Base-by-base conservation (phyloP, 805 yeast genomes). In the Lipomyces anomalus region DNA sequence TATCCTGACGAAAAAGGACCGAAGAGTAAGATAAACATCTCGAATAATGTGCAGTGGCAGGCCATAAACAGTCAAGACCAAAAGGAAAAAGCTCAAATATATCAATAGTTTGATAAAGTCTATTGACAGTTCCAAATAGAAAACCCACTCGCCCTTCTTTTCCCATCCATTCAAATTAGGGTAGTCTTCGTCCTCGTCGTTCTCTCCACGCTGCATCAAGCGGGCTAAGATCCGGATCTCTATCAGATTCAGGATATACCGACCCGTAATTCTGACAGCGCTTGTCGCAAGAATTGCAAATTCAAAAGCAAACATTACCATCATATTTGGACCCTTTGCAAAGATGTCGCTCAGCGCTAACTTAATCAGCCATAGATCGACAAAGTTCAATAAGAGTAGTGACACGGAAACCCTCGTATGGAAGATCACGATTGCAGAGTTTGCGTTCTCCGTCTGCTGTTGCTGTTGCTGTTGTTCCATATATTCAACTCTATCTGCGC, bases 301-400 rank as follows among this genome's bases (percentile, higher is more conserved):
- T 57, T 85, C 92, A 61, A 85, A 80, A 1, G 88, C 89, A 61
- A 85, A 80, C 43, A 82, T 70, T 34, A 84, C 17, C 84, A 78
- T 53, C 66, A 60, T 57, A 17, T 61, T 60, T 3, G 66, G 64
- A 2, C 57, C 61, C 13, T 48, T 46, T 3, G 44, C 34, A 18
- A 59, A 33, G 16, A 60, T 47, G 23, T 56, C 58, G 22, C 46
- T 41, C 13, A 80, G 72, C 55, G 84, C 74, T 22, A 73, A 65
- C 40, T 68, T 68, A 23, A 84, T 75, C 47, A 80, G 63, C 20
- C 65, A 58, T 50, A 71, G 66, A 63, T 86, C 92, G 7, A 74
- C 50, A 3, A 64, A 58, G 2, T 75, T 61, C 37, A 82, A 71
- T 1, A 73, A 34, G 0, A 67, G 35, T 26, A 77, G 56, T 16